Evolutionary conservation across 305 asterid genomes (phyloP), one percentile per base, ranked within the genome.

Genomic region (Ilex paraguariensis): DNA sequence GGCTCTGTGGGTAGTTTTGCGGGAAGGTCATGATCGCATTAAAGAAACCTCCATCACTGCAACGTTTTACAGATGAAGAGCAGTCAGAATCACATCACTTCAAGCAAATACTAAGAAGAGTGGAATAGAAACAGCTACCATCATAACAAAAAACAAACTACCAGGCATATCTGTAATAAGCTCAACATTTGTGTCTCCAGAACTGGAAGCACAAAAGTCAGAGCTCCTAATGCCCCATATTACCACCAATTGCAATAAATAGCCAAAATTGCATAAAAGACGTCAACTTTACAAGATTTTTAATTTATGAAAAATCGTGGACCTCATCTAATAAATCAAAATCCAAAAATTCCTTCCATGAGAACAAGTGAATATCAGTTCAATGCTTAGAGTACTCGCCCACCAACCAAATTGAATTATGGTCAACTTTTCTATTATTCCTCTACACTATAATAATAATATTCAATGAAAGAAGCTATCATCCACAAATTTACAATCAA

Each of bases 21-120:
- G 98, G 99, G 76, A 94, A 94, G 65, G 79, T 86, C 97, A 94
- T 94, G 62, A 94, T 86, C 14, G 99, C 97, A 75, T 94, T 90
- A 82, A 90, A 94, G 81, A 90, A 94, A 17, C 99, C 99, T 59
- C 99, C 99, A 63, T 94, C 99, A 46, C 99, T 94, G 90, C 90
- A 77, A 55, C 46, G 71, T 67, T 64, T 59, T 21, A 54, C 32
- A 49, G 53, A 11, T 2, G 16, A 12, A n/a, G 16, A 49, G 53
- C 11, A 49, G 13, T 30, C 12, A 54, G 5, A 54, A 15, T 5
- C 60, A 56, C 13, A 6, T 56, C 42, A 3, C 10, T 11, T 6
- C n/a, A 56, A n/a, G 3, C 7, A 56, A 32, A 12, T 11, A 52
- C 56, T 52, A 52, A 14, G 5, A 14, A 3, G 7, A 10, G 28